Evolutionary conservation across 441 rosid species (phyloP).

Genomic region (Pelargonium cotyledonis): DNA sequence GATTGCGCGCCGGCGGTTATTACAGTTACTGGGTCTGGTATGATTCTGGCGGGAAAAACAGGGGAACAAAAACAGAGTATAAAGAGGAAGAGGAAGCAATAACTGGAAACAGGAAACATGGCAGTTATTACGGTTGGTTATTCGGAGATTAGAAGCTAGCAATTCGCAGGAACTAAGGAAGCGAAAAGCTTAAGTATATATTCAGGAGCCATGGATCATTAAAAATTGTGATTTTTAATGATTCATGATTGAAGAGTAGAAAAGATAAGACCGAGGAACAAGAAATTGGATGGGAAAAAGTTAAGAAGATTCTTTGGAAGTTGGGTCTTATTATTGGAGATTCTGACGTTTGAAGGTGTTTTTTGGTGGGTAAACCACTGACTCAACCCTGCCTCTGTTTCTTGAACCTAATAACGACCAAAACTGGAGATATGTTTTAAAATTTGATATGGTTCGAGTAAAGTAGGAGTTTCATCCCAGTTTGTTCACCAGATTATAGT

Average conservation of each 20-base stretch:
- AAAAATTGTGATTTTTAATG: too few relatives aligned
- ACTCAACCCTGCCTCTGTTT: background rate
- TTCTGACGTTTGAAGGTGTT: background rate
- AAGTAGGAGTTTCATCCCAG: background rate
- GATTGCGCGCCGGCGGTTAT: too few relatives aligned
- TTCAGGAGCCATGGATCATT: too few relatives aligned
- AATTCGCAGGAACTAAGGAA: too few relatives aligned
- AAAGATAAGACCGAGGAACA: background rate
- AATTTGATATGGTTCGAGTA: background rate
- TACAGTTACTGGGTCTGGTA: background rate
- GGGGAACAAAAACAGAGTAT: background rate
- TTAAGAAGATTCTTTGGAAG: background rate
- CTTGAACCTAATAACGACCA: too few relatives aligned
- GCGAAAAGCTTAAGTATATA: background rate
- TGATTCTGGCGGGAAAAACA: background rate
- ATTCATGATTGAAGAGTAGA: background rate
- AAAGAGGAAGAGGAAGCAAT: background rate
- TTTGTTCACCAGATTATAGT: background rate
- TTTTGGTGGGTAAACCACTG: background rate
- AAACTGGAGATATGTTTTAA: too few relatives aligned
- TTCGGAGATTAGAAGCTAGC: too few relatives aligned
- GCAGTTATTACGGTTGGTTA: background rate
- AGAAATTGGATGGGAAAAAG: background rate
- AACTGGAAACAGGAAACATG: background rate
- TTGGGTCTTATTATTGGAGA: background rate